phyloP scores from a whole-genome alignment of 75 land plant species.

The Cupressus sempervirens region DNA sequence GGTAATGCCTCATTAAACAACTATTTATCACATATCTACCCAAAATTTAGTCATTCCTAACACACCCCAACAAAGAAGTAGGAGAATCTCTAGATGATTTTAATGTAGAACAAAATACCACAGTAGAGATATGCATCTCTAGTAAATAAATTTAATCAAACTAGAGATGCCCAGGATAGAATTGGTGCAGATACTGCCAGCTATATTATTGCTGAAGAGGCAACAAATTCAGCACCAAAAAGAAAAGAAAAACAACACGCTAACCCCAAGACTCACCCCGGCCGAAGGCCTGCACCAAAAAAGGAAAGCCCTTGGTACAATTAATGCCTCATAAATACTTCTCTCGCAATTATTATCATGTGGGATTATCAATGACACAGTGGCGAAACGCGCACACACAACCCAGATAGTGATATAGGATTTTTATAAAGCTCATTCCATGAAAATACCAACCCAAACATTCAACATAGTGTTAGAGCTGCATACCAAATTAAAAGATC shows the following conservation, averaged over 20 bases:
- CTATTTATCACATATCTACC: not conserved
- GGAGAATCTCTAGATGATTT: not conserved
- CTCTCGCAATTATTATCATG: not conserved
- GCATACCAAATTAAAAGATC: constrained; percentile 8
- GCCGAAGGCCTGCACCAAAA: not conserved
- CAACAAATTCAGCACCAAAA: not conserved
- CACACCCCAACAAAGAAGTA: not conserved
- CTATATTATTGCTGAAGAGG: not conserved
- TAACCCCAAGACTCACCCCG: not conserved
- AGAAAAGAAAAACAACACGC: not conserved
- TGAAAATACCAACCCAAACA: constrained; percentile 6
- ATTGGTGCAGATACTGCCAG: not conserved
- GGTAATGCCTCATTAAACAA: not conserved
- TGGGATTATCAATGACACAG: not conserved
- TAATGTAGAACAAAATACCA: not conserved
- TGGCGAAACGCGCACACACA: not conserved
- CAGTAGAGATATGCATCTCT: not conserved
- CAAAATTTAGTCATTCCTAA: no score
- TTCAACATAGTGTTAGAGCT: constrained; percentile 11
- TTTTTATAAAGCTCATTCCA: not conserved
- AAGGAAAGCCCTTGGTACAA: not conserved
- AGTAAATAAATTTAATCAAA: not conserved
- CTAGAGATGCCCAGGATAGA: not conserved
- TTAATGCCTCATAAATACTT: not conserved
- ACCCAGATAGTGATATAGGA: not conserved